Base-by-base conservation (phyloP, 208 protist genomes). In the Leptomonas pyrrhocoris region DNA sequence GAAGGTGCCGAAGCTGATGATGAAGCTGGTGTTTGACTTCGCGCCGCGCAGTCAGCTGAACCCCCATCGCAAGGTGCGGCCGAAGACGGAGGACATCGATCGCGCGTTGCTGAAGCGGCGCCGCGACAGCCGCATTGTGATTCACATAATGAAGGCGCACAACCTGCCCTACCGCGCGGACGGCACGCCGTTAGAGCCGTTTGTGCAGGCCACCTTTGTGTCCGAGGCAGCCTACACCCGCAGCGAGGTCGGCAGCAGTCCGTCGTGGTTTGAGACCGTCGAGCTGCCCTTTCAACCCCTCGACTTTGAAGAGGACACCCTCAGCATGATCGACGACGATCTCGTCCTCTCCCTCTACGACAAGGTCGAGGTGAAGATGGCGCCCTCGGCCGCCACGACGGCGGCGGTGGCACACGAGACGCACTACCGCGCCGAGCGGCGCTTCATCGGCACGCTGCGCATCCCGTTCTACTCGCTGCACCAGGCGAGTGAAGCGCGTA, bases 271-370 rank as follows among this genome's bases (percentile, higher is more conserved):
- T 73, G 75, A 95, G 61, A 86, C 86, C 16, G 77, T 95, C 27
- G 80, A 93, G 58, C 79, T 95, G 43, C 85, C 86, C 23, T 95
- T 95, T 50, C 83, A 85, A 40, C 90, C 90, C 8, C 79, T 84
- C n/a, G 80, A 91, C 76, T 91, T 95, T 50, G 86, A 91, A 57
- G 86, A 95, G 73, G 85, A 92, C n/a, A 95, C 90, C 28, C 83
- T 95, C 3, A 68, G 75, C 56, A 75, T 95, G 71, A 95, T 95
- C 70, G 86, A 95, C 61, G 90, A 95, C 51, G 83, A 92, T 60
- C 79, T 95, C 66, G 73, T 88, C 27, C 66, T 95, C 50, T 81
- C 86, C 18, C 28, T 95, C 25, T 95, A 95, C 77, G 90, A 95
- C 73, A 91, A 90, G 83, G 77, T 93, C 15, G 82, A 93, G 57